Base-by-base conservation (phyloP, 2,329 filamentous ascomycete species). In the Colletotrichum limetticola region DNA sequence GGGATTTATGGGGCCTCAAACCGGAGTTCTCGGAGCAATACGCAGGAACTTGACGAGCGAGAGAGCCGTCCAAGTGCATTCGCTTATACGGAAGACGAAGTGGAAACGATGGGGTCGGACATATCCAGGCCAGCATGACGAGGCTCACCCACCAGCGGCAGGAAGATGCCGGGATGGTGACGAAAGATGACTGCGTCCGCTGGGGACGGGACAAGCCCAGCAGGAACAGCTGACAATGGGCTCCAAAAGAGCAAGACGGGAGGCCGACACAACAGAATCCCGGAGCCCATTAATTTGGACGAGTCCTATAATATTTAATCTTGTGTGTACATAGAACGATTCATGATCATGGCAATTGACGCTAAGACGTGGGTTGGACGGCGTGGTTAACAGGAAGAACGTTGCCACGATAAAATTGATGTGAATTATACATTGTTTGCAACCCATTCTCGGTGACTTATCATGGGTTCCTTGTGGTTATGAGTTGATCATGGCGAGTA, bases 11-110 rank as follows among this genome's bases (percentile, higher is more conserved):
- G 81, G 80, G 81, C 80, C 81, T 78, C 74, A 75, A 79, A 75
- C 67, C 76, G 85, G 85, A 86, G 85, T 87, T 86, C 78, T 81
- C 77, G 84, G 84, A 85, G 83, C 83, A 84, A 78, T 75, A 77
- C 79, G 81, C 80, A 80, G 80, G 82, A 79, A 75, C 75, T 74
- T 71, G 70, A 75, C 68, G 71, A 71, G 46, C 76, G 66, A 75
- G 71, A 75, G 75, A 76, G 74, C 75, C 75, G 76, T 74, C 76
- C 76, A 74, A 75, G 60, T 74, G 74, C 85, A 85, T 83, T 86
- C 85, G 83, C 83, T 86, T 85, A 84, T 78, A 82, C 76, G 78
- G 76, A 80, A 76, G 79, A 74, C 32, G 68, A 49, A 69, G 67
- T 57, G 71, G 65, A 58, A 68, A 53, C 72, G 52, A 58, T 68